Evolutionary conservation across 2,329 filamentous ascomycete species (phyloP), one percentile per base, ranked within the genome.

Genomic region (Penicillium carneum): DNA sequence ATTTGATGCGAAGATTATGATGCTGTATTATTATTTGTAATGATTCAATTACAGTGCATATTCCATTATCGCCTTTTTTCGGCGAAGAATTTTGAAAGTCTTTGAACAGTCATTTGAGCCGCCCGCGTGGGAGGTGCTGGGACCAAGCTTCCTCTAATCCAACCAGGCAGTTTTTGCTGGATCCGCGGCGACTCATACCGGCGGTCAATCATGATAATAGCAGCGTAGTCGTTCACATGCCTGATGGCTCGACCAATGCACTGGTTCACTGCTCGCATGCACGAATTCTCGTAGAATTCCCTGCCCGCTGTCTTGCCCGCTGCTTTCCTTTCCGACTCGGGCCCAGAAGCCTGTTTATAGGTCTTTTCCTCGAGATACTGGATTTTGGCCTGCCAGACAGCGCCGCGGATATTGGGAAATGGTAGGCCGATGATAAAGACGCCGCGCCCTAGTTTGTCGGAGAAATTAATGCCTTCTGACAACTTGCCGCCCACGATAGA

Each of bases 391-490:
- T 92, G 93, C 94, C 94, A 98, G 71, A 97, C 92, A 1, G 93
- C 88, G 10, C 90, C 92, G 68, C 91, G 87, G 55, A 93, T 88
- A 69, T 98, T 99, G 0, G 95, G 93, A 69, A 96, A 99, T 0
- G 95, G 95, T 4, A 99, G 81, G 0, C 95, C 95, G 14, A 98
- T 87, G n/a, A 98, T 90, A 14, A 96, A 82, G 9, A 99, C 93
- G 56, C 91, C 94, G 29, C 95, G 88, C 1, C 95, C 95, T 0
- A 99, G 87, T 3, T 85, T 84, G 78, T 99, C 93, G 0, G 92
- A 94, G 80, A 99, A 99, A 79, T 99, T 99, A 80, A 99, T 99
- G 66, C 95, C 95, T 79, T 99, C 95, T 60, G 92, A 96, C 80
- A 99, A 89, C 68, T 94, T 96, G 14, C 95, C 95, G 57, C 94